These are phyloP conservation scores for Beauveria brongniartii DNA, from an alignment of 2,329 filamentous ascomycete genomes.

Conservation along the genomic window DNA sequence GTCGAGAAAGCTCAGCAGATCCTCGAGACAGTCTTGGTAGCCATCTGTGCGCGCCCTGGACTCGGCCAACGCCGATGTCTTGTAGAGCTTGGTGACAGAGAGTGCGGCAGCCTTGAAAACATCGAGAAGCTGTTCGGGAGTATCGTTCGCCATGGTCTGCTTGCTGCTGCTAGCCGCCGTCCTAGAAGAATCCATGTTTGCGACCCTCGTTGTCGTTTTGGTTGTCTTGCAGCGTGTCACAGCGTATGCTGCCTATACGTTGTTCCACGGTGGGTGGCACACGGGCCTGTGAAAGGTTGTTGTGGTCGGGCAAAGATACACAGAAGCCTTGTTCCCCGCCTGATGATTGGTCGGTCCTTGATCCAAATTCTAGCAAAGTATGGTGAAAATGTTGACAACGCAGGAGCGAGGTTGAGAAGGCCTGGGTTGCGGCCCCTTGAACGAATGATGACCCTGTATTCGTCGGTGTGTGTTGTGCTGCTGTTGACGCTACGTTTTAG, in stretches of 20 bases:
- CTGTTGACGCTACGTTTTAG: not conserved
- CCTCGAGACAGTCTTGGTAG: conserved; percentile 90
- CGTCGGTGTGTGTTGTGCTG: not conserved
- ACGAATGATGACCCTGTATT: not conserved
- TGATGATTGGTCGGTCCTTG: not conserved
- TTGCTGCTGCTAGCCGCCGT: conserved; percentile 12
- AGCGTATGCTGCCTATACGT: not conserved
- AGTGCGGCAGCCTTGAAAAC: conserved; percentile 88
- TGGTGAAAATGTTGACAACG: not conserved
- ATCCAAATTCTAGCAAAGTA: not conserved
- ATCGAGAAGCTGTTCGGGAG: conserved; percentile 64
- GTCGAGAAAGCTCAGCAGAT: conserved; percentile 79
- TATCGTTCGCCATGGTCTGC: conserved; percentile 26
- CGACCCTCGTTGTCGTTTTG: not conserved
- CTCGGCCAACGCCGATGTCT: conserved; percentile 74
- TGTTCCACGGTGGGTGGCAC: not conserved
- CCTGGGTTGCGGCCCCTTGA: not conserved
- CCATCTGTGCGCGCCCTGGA: conserved; percentile 69
- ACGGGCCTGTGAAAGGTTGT: not conserved
- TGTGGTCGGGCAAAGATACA: not conserved
- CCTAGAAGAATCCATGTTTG: conserved; percentile 1
- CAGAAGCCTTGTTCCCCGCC: not conserved
- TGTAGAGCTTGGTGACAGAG: conserved; percentile 94
- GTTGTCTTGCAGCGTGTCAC: not conserved
- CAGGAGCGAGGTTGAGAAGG: not conserved